These are phyloP conservation scores for Yarrowia sp. DNA, from an alignment of 805 yeast species.

Conservation along the genomic window DNA sequence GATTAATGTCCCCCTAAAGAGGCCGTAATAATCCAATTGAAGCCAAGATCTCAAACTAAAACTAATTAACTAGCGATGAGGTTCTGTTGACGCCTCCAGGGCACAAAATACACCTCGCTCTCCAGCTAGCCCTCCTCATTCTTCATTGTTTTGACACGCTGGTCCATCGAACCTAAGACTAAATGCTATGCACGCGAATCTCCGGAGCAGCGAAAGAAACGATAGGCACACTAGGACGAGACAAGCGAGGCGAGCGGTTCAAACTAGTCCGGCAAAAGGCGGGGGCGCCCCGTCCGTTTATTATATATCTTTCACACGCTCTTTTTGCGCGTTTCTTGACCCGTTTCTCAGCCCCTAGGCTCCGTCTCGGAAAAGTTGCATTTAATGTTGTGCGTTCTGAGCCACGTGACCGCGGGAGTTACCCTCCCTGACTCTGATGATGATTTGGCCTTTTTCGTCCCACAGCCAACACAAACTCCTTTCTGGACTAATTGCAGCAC, in stretches of 20 bases:
- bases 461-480: conserved; percentile 27
- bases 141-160: conserved; percentile 17
- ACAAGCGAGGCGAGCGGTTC: too few species aligned
- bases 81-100: too few species aligned
- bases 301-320: too few species aligned
- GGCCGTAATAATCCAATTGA: too few species aligned
- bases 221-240: not conserved
- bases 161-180: conserved; percentile 17
- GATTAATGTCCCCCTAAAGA: too few species aligned
- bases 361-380: too few species aligned
- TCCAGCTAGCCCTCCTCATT: too few species aligned
- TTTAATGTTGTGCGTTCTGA: conserved; percentile 12
- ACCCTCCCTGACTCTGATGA: conserved; percentile 25
- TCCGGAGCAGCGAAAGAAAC: not conserved
- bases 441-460: conserved; percentile 27
- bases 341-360: too few species aligned
- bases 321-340: too few species aligned
- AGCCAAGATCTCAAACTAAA: too few species aligned
- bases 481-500: conserved; percentile 26
- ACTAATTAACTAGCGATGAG: too few species aligned
- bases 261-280: not conserved
- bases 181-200: conserved; percentile 23
- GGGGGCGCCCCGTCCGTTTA: not conserved
- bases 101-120: too few species aligned
- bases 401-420: conserved; percentile 18